Evolutionary conservation across 2,329 filamentous ascomycete genomes (phyloP), one percentile per base, ranked within the genome.

Genomic region (Zarea fungicola): DNA sequence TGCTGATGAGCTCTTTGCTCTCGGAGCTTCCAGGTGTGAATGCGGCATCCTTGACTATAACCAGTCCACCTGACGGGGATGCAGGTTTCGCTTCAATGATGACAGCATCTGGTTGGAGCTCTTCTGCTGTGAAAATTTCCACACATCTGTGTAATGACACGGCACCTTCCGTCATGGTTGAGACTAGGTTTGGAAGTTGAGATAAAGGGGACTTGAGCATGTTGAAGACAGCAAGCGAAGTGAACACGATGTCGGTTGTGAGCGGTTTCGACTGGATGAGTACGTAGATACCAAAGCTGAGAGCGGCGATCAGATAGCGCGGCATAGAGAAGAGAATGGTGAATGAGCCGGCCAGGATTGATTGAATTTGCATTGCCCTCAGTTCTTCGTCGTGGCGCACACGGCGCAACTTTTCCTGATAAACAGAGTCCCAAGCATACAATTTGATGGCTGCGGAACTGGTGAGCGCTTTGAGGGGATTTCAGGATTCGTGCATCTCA

Each of bases 291-390:
- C 87, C 82, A 62, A 96, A 96, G 1, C 90, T 96, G 14, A 85
- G 87, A 71, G 90, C 95, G 2, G 90, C 95, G 3, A 96, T 90
- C 32, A 96, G 75, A 71, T 96, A 96, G 3, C 90, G 90, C 3
- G 90, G 95, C 1, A 88, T 91, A 44, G 86, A 90, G 89, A 89
- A 96, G n/a, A 89, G 95, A 60, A 96, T 96, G 61, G 92, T 96
- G 49, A 89, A 88, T 60, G 95, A 76, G 5, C 90, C 86, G 65
- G 93, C 89, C 6, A 87, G 84, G 28, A 89, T 89, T 52, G 90
- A 90, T 57, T 96, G 95, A 68, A 90, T 95, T 52, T 89, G 84
- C 46, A 96, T 77, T 16, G 90, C 95, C 69, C 89, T 89, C 51
- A 96, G 73, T 67, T 96, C 90, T 57, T 87, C 79, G 59, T 95